phyloP scores from a whole-genome alignment of 2,329 filamentous ascomycete species.

The Rutstroemia sp. region DNA sequence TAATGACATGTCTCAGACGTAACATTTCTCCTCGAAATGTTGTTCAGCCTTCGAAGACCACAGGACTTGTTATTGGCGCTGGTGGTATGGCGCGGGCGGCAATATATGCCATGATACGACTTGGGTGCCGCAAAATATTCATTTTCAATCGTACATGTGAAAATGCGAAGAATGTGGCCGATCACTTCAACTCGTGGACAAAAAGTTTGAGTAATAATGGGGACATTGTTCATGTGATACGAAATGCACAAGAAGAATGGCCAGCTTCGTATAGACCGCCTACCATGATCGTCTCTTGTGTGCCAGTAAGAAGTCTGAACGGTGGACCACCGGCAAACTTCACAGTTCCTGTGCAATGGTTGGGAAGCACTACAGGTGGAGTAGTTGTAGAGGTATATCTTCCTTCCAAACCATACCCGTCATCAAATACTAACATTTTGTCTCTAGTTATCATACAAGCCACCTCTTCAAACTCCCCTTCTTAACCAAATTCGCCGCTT shows the following conservation, averaged over 20 bases:
- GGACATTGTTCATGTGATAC: constrained; percentile 40
- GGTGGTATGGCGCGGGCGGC: constrained; percentile 74
- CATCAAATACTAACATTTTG: background rate
- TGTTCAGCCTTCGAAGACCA: constrained; percentile 40
- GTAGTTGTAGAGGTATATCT: constrained; percentile 55
- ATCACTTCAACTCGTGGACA: constrained; percentile 55
- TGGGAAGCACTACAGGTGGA: constrained; percentile 65
- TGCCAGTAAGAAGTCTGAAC: constrained; percentile 62
- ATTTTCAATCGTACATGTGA: constrained; percentile 63
- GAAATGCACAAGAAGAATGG: constrained; percentile 54
- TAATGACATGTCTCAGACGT: constrained; percentile 63
- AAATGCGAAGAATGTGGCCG: constrained; percentile 58
- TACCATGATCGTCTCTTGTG: constrained; percentile 69
- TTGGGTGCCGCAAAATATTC: constrained; percentile 69
- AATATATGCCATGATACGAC: constrained; percentile 69
- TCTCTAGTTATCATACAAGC: constrained; percentile 51
- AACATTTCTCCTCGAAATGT: constrained; percentile 67
- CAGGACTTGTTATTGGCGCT: constrained; percentile 54
- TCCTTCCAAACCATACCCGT: background rate
- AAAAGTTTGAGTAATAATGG: constrained; percentile 24
- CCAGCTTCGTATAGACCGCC: constrained; percentile 54
- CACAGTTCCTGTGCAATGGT: constrained; percentile 60
- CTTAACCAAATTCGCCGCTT: constrained; percentile 50
- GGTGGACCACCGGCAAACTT: constrained; percentile 61
- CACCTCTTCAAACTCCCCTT: constrained; percentile 64